Evolutionary conservation across 140 eudicot genomes (phyloP).

Genomic region (Senecio squalidus): DNA sequence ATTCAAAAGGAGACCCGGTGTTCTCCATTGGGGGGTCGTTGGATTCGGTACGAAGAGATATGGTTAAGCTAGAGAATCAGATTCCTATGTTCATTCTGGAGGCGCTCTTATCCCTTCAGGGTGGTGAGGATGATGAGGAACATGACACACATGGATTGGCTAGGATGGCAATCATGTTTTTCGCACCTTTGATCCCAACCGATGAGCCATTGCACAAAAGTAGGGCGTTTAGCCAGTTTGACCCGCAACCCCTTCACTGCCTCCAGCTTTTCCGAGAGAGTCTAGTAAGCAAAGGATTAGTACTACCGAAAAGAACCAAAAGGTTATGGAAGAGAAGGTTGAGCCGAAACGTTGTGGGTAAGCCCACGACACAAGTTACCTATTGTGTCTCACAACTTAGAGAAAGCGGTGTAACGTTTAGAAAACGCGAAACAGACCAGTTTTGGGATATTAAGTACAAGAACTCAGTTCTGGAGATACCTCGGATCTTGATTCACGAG

Average conservation of each 20-base stretch:
- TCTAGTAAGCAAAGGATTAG: slow-evolving; percentile 37
- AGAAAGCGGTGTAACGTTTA: slow-evolving; percentile 64
- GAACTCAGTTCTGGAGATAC: slow-evolving; percentile 47
- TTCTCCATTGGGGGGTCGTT: slow-evolving; percentile 66
- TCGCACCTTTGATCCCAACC: slow-evolving; percentile 71
- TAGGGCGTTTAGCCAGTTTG: slow-evolving; percentile 39
- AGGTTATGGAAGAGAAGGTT: slow-evolving; percentile 42
- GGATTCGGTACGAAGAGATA: slow-evolving; percentile 68
- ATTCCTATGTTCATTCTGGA: slow-evolving; percentile 67
- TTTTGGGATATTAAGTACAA: slow-evolving; percentile 72
- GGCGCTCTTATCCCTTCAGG: slow-evolving; percentile 39
- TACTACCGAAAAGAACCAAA: slow-evolving; percentile 31
- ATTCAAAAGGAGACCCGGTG: slow-evolving; percentile 55
- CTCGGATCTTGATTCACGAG: slow-evolving; percentile 72
- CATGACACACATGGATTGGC: slow-evolving; percentile 35
- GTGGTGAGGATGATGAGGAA: slow-evolving; percentile 30
- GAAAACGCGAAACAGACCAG: slow-evolving; percentile 51
- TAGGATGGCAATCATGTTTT: slow-evolving; percentile 47
- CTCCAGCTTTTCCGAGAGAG: slow-evolving; percentile 59
- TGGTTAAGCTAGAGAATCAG: slow-evolving; percentile 84
- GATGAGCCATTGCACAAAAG: slow-evolving; percentile 61
- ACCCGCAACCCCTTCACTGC: slow-evolving; percentile 53
- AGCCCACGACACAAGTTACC: slow-evolving; percentile 59
- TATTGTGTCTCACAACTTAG: slow-evolving; percentile 62
- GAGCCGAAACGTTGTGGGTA: slow-evolving; percentile 55